Evolutionary conservation across 768 basidiomycete species (phyloP), one percentile per base, ranked within the genome.

Genomic region (Lactifluus rugatus): DNA sequence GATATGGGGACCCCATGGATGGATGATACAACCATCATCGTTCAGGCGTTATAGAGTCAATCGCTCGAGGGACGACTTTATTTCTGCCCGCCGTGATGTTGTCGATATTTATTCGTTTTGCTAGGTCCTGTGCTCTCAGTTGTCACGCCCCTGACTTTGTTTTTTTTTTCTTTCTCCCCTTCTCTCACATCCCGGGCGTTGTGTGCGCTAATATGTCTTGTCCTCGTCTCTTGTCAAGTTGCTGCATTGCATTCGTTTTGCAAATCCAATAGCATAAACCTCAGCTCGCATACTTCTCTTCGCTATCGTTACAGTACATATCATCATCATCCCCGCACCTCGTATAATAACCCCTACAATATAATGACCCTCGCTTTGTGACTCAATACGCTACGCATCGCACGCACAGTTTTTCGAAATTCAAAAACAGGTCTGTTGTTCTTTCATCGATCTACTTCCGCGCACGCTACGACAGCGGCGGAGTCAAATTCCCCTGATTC

Each of bases 1-100:
- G 77, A 80, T 62, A 78, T 78, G 73, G 72, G 72, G 42, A 75
- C 74, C 19, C 71, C 73, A 44, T 78, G 77, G 78, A 74, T 80
- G 67, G 78, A 78, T 58, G 77, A 78, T 56, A 73, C 75, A n/a
- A 79, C 77, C 3, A 69, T 78, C 23, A 57, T 78, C 32, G 72
- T 79, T 34, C 77, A 76, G 58, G 56, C 54, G 45, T 66, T 74
- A 19, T 71, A 64, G 31, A 26, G 53, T 37, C 11, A 17, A 2
- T 39, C 37, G 17, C 28, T 39, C 16, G 37, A n/a, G n/a, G n/a
- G n/a, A 17, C 37, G 37, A 17, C 16, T 5, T 39, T 6, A 1
- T 34, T 13, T 10, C 11, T 34, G 34, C 13, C 34, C 9, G 9
- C 34, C 9, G 11, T 10, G 34, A 10, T 2, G 2, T 34, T 13